phyloP scores from a whole-genome alignment of 768 basidiomycete species.

The Sporobolomyces pararoseus region DNA sequence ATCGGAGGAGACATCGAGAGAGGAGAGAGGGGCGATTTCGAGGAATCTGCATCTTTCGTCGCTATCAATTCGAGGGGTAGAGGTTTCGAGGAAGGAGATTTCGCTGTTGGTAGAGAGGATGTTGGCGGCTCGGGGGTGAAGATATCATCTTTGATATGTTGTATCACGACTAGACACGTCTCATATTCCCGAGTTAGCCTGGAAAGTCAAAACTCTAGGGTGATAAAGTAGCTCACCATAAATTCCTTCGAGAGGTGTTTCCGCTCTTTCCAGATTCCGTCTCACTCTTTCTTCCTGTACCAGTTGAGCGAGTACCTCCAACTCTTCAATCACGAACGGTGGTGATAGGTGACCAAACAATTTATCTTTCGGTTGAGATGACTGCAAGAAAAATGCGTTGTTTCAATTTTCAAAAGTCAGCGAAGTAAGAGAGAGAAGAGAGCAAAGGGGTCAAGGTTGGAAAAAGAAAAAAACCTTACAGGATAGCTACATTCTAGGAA shows the following conservation, averaged over 20 bases:
- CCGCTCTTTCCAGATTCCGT: not conserved
- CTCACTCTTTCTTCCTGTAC: slow-evolving; percentile 52
- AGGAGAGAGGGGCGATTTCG: not conserved
- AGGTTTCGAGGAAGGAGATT: too few relatives aligned
- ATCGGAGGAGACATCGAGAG: slow-evolving; percentile 32
- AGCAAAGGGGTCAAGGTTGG: too few relatives aligned
- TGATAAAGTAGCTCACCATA: slow-evolving; percentile 15
- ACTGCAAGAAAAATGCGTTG: slow-evolving; percentile 50
- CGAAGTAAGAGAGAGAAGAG: too few relatives aligned
- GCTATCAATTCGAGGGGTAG: not conserved
- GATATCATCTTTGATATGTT: slow-evolving; percentile 73
- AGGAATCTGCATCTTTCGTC: not conserved
- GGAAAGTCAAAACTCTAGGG: not conserved
- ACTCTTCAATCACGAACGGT: slow-evolving; percentile 70
- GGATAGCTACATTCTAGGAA: slow-evolving; percentile 84
- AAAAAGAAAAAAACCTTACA: slow-evolving; percentile 22
- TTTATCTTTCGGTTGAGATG: slow-evolving; percentile 62
- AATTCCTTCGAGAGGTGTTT: slow-evolving; percentile 21
- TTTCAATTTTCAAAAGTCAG: too few relatives aligned
- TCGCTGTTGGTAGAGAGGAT: not conserved
- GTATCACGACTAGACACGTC: slow-evolving; percentile 52
- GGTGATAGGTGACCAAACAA: slow-evolving; percentile 87
- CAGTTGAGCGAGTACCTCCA: slow-evolving; percentile 65
- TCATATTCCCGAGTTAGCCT: not conserved
- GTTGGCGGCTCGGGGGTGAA: not conserved